Percentiles rank a stretch among this genome's conserved stretches.
phyloP scores from a whole-genome alignment of 1,284 basidiomycete genomes.

The Tilletia horrida region DNA sequence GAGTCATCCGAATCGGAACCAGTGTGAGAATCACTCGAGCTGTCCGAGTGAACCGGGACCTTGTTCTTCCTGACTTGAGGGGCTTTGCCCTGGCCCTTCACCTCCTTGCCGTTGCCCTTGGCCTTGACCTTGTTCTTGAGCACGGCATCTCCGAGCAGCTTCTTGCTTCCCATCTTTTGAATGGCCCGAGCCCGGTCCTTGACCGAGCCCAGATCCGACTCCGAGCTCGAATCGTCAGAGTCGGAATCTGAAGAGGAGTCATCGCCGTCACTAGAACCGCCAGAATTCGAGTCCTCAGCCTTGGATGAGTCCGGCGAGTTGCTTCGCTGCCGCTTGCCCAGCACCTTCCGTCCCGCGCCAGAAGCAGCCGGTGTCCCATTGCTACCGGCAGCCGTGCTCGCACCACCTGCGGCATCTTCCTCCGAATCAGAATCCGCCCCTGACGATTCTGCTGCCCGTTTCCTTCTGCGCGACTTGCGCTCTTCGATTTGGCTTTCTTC shows the following conservation, averaged over 20 bases:
- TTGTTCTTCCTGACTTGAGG: no score
- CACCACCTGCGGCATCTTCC: no score
- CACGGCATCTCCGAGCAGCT: background rate
- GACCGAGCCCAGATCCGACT: background rate
- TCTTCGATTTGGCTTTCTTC: no score
- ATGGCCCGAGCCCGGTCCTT: background rate
- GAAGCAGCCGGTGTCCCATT: no score
- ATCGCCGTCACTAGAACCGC: background rate
- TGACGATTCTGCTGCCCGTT: no score
- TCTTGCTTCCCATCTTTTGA: constrained; percentile 5
- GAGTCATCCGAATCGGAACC: no score
- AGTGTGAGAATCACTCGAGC: no score
- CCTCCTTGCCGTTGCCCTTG: background rate
- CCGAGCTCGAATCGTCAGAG: background rate
- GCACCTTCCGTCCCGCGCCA: background rate
- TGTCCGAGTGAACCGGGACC: no score
- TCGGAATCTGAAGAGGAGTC: background rate
- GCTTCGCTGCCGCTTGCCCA: background rate
- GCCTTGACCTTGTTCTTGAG: background rate
- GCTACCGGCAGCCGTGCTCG: no score
- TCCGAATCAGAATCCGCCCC: no score
- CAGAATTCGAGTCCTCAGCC: background rate
- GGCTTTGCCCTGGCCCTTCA: background rate
- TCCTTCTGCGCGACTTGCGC: no score
- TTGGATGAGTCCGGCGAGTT: background rate